Evolutionary conservation across 257 asterid species (phyloP).

Genomic region (Pogostemon cablin): DNA sequence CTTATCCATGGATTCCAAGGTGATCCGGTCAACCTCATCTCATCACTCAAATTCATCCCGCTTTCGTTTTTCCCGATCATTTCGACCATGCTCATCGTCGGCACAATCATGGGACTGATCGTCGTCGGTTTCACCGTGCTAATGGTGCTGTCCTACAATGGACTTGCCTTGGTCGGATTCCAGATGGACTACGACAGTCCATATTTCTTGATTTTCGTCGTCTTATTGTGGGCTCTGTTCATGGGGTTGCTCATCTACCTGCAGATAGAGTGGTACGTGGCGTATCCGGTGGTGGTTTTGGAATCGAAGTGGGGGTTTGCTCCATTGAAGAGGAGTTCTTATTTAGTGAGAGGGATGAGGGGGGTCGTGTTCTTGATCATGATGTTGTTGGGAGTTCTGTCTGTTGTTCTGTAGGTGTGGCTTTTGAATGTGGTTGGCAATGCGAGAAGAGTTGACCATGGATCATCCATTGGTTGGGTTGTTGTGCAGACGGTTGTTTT

Average conservation of each 20-base stretch:
- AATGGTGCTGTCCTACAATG: constrained; percentile 9
- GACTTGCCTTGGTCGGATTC: constrained; percentile 40
- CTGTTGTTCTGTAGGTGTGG: constrained; percentile 39
- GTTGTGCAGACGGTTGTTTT: constrained; percentile 46
- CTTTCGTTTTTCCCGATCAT: constrained; percentile 50
- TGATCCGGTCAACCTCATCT: constrained; percentile 53
- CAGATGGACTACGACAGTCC: constrained; percentile 37
- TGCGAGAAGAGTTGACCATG: neutral
- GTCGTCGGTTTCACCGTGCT: constrained; percentile 4
- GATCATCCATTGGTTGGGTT: constrained; percentile 35
- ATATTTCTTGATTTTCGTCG: constrained; percentile 26
- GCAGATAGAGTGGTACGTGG: constrained; percentile 58
- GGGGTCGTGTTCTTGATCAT: constrained; percentile 44
- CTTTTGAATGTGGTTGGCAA: constrained; percentile 37
- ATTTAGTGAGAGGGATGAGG: constrained; percentile 64
- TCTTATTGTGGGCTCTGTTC: constrained; percentile 27
- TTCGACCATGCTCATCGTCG: constrained; percentile 31
- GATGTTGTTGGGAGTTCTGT: constrained; percentile 31
- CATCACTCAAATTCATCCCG: constrained; percentile 54
- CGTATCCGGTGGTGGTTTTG: constrained; percentile 53
- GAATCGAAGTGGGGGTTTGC: constrained; percentile 76
- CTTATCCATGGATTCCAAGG: constrained; percentile 59
- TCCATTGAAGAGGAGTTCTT: constrained; percentile 60
- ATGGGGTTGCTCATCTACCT: constrained; percentile 39
- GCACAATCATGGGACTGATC: constrained; percentile 25